Percentiles rank a stretch among this genome's conserved stretches.
Evolutionary conservation across 177 flowering plant genomes (phyloP).

Genomic region (Vitis hybrid): DNA sequence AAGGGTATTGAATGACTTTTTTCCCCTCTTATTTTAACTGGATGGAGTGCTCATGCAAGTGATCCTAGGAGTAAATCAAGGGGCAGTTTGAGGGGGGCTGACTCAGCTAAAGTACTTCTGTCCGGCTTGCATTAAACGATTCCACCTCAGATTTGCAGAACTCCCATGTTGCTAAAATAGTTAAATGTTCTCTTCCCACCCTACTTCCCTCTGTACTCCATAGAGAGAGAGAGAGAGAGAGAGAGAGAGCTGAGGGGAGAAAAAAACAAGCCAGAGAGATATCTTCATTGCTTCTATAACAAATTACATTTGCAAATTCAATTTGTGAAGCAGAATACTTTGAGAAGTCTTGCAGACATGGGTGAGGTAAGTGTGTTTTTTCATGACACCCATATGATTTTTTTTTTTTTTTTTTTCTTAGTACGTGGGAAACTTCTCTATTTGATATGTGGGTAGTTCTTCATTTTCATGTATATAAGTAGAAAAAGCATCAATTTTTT

Average conservation of each 20-base stretch:
- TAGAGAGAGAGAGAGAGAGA: slow-evolving; percentile 6
- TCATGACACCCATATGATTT: too few relatives aligned
- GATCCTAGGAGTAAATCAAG: background rate
- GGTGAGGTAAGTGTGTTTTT: slow-evolving; percentile 46
- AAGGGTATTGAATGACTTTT: background rate
- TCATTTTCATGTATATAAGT: too few relatives aligned
- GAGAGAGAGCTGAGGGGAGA: slow-evolving; percentile 1
- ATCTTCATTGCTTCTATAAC: background rate
- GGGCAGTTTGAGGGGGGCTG: slow-evolving; percentile 1
- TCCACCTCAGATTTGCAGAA: slow-evolving; percentile 32
- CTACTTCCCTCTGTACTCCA: background rate
- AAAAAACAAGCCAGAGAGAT: background rate
- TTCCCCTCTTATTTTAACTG: background rate
- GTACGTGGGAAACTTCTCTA: background rate
- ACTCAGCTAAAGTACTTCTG: slow-evolving; percentile 9
- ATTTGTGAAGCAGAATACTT: background rate
- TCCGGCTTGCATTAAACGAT: slow-evolving; percentile 6
- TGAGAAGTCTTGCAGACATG: slow-evolving; percentile 21
- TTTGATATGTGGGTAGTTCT: too few relatives aligned
- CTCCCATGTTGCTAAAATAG: slow-evolving; percentile 8
- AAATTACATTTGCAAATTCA: background rate
- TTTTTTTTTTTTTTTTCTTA: background rate
- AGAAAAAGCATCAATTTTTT: background rate
- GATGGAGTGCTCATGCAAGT: background rate
- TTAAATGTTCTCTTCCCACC: background rate